phyloP scores from a whole-genome alignment of 2,329 filamentous ascomycete genomes.

The Elsinoe fawcettii region DNA sequence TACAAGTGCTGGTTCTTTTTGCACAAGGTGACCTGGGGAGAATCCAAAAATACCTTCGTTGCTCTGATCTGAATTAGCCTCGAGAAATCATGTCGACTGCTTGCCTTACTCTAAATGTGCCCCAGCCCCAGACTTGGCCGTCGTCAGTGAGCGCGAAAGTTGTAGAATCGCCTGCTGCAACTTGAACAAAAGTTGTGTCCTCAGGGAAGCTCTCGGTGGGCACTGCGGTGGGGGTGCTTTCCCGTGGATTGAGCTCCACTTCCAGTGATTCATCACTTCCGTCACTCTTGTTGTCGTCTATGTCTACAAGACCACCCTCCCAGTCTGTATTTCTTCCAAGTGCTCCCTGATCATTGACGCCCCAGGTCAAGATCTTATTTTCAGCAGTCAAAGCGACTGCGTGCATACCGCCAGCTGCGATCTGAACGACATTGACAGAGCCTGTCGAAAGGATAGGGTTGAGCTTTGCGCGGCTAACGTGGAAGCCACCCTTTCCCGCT shows the following conservation, averaged over 20 bases:
- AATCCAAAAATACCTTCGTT: slow-evolving; percentile 62
- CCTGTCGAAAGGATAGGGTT: slow-evolving; percentile 53
- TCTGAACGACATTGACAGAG: slow-evolving; percentile 59
- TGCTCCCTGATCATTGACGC: slow-evolving; percentile 77
- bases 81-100: too few species aligned
- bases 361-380: slow-evolving; percentile 78
- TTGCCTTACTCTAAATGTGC: slow-evolving; percentile 62
- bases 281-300: slow-evolving; percentile 49
- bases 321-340: slow-evolving; percentile 66
- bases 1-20: slow-evolving; percentile 48
- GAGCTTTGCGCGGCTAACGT: slow-evolving; percentile 68
- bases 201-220: slow-evolving; percentile 46
- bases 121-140: slow-evolving; percentile 77
- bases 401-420: slow-evolving; percentile 79
- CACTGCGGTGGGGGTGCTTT: slow-evolving; percentile 58
- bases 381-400: slow-evolving; percentile 66
- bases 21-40: slow-evolving; percentile 45
- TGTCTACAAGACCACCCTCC: slow-evolving; percentile 53
- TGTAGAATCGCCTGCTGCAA: slow-evolving; percentile 66
- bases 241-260: slow-evolving; percentile 59
- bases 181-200: slow-evolving; percentile 56
- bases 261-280: slow-evolving; percentile 48
- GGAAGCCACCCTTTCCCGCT: slow-evolving; percentile 54
- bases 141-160: slow-evolving; percentile 69
- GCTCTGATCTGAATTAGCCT: slow-evolving; percentile 35